Conservation (phyloP, 805 yeast genomes). For the Kluyveromyces nonfermentans region DNA sequence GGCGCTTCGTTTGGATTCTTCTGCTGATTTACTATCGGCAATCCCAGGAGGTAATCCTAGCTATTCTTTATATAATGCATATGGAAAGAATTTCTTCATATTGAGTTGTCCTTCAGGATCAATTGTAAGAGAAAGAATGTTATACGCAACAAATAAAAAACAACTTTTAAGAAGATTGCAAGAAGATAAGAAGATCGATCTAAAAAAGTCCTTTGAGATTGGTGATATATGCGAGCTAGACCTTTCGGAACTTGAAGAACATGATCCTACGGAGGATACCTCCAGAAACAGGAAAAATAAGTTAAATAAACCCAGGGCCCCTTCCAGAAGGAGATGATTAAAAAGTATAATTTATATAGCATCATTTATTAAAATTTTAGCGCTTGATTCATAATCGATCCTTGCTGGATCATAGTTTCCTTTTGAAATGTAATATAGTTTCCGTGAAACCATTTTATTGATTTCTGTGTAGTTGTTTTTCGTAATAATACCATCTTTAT, state of each 20-base stretch:
- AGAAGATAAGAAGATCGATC: constrained; percentile 25
- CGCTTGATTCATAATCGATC: constrained; percentile 12
- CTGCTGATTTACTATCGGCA: constrained; percentile 24
- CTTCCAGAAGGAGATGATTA: constrained; percentile 40
- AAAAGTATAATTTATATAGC: not conserved
- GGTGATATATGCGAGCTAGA: constrained; percentile 70
- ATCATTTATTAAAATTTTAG: constrained; percentile 5
- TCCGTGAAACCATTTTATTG: constrained; percentile 54
- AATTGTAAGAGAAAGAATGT: constrained; percentile 83
- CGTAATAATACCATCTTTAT: constrained; percentile 29
- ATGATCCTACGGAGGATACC: constrained; percentile 9
- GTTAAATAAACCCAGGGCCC: constrained; percentile 61
- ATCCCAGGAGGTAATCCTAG: constrained; percentile 42
- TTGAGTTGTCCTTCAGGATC: constrained; percentile 89
- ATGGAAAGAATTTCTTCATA: constrained; percentile 45
- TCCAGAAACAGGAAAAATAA: constrained; percentile 23
- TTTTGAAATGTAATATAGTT: constrained; percentile 37
- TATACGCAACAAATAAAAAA: constrained; percentile 74
- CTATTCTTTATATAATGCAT: constrained; percentile 46
- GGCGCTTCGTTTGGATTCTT: constrained; percentile 13
- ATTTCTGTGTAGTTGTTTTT: constrained; percentile 45
- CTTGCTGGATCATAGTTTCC: constrained; percentile 9
- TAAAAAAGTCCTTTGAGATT: constrained; percentile 49
- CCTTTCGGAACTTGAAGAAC: constrained; percentile 34
- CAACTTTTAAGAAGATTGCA: constrained; percentile 48